Conservation (phyloP, 1,139 yeast genomes). For the Pichia cactophila region DNA sequence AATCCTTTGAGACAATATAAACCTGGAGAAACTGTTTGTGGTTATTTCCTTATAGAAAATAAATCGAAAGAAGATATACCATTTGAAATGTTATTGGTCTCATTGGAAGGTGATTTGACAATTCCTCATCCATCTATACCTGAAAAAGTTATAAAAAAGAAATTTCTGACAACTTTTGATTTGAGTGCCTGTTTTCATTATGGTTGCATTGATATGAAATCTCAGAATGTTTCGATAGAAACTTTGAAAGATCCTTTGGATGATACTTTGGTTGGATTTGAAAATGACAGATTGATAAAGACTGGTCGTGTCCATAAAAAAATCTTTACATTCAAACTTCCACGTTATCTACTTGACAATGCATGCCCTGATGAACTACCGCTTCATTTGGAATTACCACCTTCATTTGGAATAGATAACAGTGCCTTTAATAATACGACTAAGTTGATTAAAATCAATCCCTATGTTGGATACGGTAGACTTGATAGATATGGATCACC, state of each 20-base stretch:
- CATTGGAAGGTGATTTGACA: conserved; percentile 42
- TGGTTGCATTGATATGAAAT: conserved; percentile 25
- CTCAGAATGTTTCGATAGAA: conserved; percentile 7
- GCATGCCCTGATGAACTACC: conserved; percentile 47
- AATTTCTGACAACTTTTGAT: conserved; percentile 35
- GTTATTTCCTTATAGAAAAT: conserved; percentile 43
- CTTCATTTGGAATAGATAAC: conserved; percentile 49
- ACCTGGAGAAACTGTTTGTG: conserved; percentile 51
- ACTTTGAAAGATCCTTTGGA: conserved; percentile 28
- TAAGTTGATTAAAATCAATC: conserved; percentile 15
- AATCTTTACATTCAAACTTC: conserved; percentile 57
- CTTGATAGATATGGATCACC: conserved; percentile 33
- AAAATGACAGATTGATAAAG: conserved; percentile 40
- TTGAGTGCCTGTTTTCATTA: conserved; percentile 36
- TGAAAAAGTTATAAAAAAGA: conserved; percentile 17
- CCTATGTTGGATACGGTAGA: conserved; percentile 34
- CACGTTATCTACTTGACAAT: conserved; percentile 48
- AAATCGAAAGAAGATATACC: conserved; percentile 34
- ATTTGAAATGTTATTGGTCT: conserved; percentile 52
- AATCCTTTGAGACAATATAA: conserved; percentile 38
- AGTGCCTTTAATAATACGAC: conserved; percentile 16
- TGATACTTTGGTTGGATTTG: conserved; percentile 44
- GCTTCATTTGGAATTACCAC: conserved; percentile 49
- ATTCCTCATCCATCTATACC: conserved; percentile 10
- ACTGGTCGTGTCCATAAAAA: conserved; percentile 53